phyloP scores from a whole-genome alignment of 257 asterid species.

The Solanum lignicaule region DNA sequence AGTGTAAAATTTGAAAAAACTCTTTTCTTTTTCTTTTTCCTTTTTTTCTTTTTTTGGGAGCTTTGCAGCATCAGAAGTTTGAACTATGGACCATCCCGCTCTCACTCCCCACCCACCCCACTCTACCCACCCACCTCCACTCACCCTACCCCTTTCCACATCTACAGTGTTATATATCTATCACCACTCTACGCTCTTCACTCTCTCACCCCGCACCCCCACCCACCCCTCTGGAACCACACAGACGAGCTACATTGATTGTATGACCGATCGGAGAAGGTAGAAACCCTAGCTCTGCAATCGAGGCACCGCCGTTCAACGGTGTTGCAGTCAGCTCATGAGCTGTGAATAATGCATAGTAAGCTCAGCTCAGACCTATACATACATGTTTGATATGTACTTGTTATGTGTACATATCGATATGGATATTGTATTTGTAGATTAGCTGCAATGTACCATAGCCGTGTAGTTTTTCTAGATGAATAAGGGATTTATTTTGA shows the following conservation, averaged over 20 bases:
- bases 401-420: neutral
- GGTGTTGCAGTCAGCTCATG: slow-evolving; percentile 14
- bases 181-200: slow-evolving; percentile 7
- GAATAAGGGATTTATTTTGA: neutral
- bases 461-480: neutral
- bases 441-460: neutral
- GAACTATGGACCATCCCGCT: slow-evolving; percentile 65
- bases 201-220: slow-evolving; percentile 20
- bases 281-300: slow-evolving; percentile 23
- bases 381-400: neutral
- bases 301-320: neutral
- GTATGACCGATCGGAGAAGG: slow-evolving; percentile 25
- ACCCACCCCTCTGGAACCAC: neutral
- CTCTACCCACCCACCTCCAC: neutral
- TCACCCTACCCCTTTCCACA: neutral
- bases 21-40: slow-evolving; percentile 2
- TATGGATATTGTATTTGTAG: neutral
- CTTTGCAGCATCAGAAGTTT: slow-evolving; percentile 18
- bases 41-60: slow-evolving; percentile 8
- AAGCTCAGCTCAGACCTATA: slow-evolving; percentile 22
- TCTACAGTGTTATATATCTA: neutral
- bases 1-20: slow-evolving; percentile 14
- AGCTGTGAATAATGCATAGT: slow-evolving; percentile 13
- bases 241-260: slow-evolving; percentile 1
- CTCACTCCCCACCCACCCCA: slow-evolving; percentile 25